Base-by-base conservation (phyloP, 345 rosid genomes). In the Excoecaria agallocha region DNA sequence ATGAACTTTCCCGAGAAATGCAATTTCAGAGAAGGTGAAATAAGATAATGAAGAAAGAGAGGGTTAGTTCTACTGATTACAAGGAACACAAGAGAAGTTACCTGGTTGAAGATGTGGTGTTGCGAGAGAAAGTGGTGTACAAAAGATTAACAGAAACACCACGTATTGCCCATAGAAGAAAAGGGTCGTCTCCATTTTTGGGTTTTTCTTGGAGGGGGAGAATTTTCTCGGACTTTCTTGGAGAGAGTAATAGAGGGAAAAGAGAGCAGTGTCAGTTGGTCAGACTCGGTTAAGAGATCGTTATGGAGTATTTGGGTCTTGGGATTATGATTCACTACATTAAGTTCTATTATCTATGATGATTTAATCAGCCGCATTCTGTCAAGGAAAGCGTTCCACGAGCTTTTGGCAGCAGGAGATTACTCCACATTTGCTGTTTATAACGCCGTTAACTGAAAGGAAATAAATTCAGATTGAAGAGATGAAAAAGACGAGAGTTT, bases 41-140 rank as follows among this genome's bases (percentile, higher is more conserved):
- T 57, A 35, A 52, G 52, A 54, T 54, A 35, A 59, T 15, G 11
- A 39, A 52, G 15, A 15, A 30, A 20, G 35, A 50, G 13, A 48
- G 25, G n/a, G 5, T n/a, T 46, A 43, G 25, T 19, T 46, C 17
- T 17, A 4, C 8, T 63, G n/a, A 39, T 37, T 30, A 55, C 22
- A 6, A 16, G 52, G 30, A 43, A 19, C 20, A 37, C 25, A 19
- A 5, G 13, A 67, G 50, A 66, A 35, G 3, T 43, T 38, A 86
- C 89, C 81, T 76, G 76, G 76, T 68, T 69, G 78, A 59, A 78
- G 54, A 48, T 70, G 80, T 30, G 86, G 81, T 63, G 85, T 82
- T 66, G 89, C 86, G 68, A 69, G 76, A 69, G 83, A 82, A 68
- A 75, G 63, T 43, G 58, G 30, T 30, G 81, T 58, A 17, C 39